A percentile compares a stretch with the other conserved stretches of the same genome.
Evolutionary conservation across 2,329 filamentous ascomycete species (phyloP).

Genomic region (Clarireedia sp.): DNA sequence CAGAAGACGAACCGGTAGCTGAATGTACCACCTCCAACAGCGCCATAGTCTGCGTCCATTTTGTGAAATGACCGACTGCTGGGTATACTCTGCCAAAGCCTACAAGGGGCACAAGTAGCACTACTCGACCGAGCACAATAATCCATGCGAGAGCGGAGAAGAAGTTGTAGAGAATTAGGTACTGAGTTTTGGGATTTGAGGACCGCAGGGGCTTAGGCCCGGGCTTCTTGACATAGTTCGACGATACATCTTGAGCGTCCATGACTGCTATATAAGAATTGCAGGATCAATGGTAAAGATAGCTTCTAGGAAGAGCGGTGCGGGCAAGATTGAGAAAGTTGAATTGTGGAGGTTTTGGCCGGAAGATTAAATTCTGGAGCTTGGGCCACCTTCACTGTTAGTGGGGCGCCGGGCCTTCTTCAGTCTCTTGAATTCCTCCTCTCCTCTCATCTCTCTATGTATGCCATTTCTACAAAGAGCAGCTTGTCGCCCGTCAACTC

Average conservation of each 20-base stretch:
- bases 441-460: too few species aligned
- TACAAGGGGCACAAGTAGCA: conserved; percentile 44
- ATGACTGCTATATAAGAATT: conserved; percentile 4
- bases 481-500: too few species aligned
- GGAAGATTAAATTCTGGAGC: conserved; percentile 1
- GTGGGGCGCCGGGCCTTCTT: too few species aligned
- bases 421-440: too few species aligned
- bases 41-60: conserved; percentile 78
- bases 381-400: conserved; percentile 1
- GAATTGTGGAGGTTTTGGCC: background rate
- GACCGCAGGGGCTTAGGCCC: conserved; percentile 25
- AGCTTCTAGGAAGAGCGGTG: background rate
- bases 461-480: too few species aligned
- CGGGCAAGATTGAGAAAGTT: background rate
- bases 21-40: conserved; percentile 78
- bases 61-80: conserved; percentile 58
- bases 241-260: conserved; percentile 12
- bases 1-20: conserved; percentile 52
- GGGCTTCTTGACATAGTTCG: conserved; percentile 11
- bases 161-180: conserved; percentile 82
- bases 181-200: conserved; percentile 49
- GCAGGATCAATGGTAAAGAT: too few species aligned
- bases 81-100: conserved; percentile 53
- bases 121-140: conserved; percentile 62
- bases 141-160: conserved; percentile 71